Conservation (phyloP, 352 stramenopile species). For the Discostella stelligera region DNA sequence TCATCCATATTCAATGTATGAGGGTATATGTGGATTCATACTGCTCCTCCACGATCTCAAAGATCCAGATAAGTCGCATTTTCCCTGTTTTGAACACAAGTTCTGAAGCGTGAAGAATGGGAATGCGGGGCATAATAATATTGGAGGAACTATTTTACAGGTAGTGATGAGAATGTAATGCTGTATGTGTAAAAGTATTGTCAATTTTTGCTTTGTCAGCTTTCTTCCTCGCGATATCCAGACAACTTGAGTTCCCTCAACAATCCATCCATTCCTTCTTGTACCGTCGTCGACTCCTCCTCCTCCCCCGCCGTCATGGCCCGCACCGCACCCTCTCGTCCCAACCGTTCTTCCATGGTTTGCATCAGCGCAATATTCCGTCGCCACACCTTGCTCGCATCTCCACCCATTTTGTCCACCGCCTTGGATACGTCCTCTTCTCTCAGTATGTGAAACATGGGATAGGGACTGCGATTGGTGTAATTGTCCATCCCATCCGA, state of each 20-base stretch:
- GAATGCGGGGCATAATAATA: too few relatives aligned
- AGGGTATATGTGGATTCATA: slow-evolving; percentile 48
- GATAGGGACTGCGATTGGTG: slow-evolving; percentile 74
- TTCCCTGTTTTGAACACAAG: slow-evolving; percentile 39
- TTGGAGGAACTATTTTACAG: too few relatives aligned
- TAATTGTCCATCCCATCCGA: slow-evolving; percentile 60
- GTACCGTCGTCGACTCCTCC: slow-evolving; percentile 1
- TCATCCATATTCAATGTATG: slow-evolving; percentile 57
- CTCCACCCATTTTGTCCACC: slow-evolving; percentile 65
- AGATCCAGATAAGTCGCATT: slow-evolving; percentile 27
- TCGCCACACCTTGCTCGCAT: slow-evolving; percentile 70
- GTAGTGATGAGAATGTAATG: too few relatives aligned
- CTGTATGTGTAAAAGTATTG: too few relatives aligned
- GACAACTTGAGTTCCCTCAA: slow-evolving; percentile 35
- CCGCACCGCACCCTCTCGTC: slow-evolving; percentile 32
- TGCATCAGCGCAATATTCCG: slow-evolving; percentile 70
- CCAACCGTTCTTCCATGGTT: slow-evolving; percentile 52
- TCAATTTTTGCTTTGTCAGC: too few relatives aligned
- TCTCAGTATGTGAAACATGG: slow-evolving; percentile 79
- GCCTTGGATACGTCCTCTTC: slow-evolving; percentile 70
- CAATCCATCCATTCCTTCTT: slow-evolving; percentile 31
- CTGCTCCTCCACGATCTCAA: slow-evolving; percentile 38
- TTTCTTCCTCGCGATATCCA: slow-evolving; percentile 11
- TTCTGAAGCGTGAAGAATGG: neutral
- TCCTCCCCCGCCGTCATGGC: slow-evolving; percentile 40